A percentile compares a stretch with the other conserved stretches of the same genome.
phyloP scores from a whole-genome alignment of 2,329 filamentous ascomycete genomes.

The Colletotrichum plurivorum region DNA sequence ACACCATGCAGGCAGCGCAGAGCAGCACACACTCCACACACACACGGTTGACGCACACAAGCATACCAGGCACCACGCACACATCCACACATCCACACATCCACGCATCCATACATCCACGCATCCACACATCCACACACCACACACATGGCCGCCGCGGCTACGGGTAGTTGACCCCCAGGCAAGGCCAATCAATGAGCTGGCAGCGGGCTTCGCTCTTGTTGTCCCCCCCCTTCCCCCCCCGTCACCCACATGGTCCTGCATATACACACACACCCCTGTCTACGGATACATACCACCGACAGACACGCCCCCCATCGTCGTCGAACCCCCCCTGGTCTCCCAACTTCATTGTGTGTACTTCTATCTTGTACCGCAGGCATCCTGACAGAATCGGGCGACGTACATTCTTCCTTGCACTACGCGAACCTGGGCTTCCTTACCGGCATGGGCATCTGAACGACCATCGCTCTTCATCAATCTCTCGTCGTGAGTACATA shows the following conservation, averaged over 20 bases:
- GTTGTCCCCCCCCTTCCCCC: slow-evolving; percentile 18
- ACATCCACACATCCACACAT: slow-evolving; percentile 37
- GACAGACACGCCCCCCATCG: slow-evolving; percentile 15
- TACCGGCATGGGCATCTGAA: slow-evolving; percentile 18
- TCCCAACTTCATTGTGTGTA: slow-evolving; percentile 12
- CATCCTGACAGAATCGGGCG: slow-evolving; percentile 14
- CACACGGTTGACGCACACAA: slow-evolving; percentile 20
- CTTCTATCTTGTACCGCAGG: slow-evolving; percentile 23
- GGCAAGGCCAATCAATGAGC: slow-evolving; percentile 31
- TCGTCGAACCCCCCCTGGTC: not conserved
- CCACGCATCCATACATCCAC: slow-evolving; percentile 37
- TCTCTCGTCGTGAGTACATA: not conserved
- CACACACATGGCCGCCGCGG: slow-evolving; percentile 40
- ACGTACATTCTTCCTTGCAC: slow-evolving; percentile 30
- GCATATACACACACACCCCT: slow-evolving; percentile 6
- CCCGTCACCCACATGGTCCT: slow-evolving; percentile 35
- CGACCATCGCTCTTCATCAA: slow-evolving; percentile 1
- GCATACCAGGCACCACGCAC: slow-evolving; percentile 23
- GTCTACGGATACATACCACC: not conserved
- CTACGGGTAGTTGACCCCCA: slow-evolving; percentile 30
- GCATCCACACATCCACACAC: slow-evolving; percentile 34
- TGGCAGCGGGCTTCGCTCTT: slow-evolving; percentile 27
- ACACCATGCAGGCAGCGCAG: slow-evolving; percentile 3
- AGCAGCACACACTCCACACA: slow-evolving; percentile 36
- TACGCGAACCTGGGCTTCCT: slow-evolving; percentile 4